phyloP scores from a whole-genome alignment of 2,329 filamentous ascomycete genomes.

The Graphiopsis chlorocephala region DNA sequence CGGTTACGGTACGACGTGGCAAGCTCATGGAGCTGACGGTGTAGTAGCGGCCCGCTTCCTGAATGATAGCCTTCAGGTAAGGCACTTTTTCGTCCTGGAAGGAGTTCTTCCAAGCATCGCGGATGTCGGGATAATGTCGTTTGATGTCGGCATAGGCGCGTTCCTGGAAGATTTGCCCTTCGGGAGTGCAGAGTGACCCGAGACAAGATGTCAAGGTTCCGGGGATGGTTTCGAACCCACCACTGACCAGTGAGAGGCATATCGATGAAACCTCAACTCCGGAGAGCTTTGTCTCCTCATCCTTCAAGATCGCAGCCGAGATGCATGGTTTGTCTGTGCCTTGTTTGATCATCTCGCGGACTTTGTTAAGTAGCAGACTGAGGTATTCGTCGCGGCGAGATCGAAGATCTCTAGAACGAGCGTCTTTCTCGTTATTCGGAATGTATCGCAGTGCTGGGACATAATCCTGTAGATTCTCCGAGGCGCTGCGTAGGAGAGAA shows the following conservation, averaged over 20 bases:
- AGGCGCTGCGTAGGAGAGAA: conserved; percentile 49
- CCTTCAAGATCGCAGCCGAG: conserved; percentile 53
- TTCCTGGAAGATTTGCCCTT: conserved; percentile 53
- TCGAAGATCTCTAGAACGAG: conserved; percentile 46
- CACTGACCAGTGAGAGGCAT: conserved; percentile 52
- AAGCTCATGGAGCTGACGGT: conserved; percentile 54
- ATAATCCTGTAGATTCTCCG: conserved; percentile 55
- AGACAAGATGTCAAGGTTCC: conserved; percentile 53
- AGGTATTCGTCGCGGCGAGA: conserved; percentile 51
- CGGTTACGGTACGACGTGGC: conserved; percentile 50
- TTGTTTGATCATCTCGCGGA: conserved; percentile 50
- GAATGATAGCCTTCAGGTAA: conserved; percentile 49
- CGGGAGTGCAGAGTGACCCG: conserved; percentile 48
- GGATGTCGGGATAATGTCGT: conserved; percentile 45
- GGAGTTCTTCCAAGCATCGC: conserved; percentile 47
- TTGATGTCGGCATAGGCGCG: conserved; percentile 53
- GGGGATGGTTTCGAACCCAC: conserved; percentile 55
- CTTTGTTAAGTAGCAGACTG: conserved; percentile 49
- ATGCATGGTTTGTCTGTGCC: conserved; percentile 56
- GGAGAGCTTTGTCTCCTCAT: conserved; percentile 52
- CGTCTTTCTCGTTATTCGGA: conserved; percentile 53
- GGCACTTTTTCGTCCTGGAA: conserved; percentile 50
- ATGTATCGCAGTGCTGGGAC: conserved; percentile 50
- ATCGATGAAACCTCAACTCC: conserved; percentile 55
- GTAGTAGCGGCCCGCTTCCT: conserved; percentile 54